Evolutionary conservation across 2,329 filamentous ascomycete genomes (phyloP), one percentile per base, ranked within the genome.

Genomic region (Hymenoscyphus albidus): DNA sequence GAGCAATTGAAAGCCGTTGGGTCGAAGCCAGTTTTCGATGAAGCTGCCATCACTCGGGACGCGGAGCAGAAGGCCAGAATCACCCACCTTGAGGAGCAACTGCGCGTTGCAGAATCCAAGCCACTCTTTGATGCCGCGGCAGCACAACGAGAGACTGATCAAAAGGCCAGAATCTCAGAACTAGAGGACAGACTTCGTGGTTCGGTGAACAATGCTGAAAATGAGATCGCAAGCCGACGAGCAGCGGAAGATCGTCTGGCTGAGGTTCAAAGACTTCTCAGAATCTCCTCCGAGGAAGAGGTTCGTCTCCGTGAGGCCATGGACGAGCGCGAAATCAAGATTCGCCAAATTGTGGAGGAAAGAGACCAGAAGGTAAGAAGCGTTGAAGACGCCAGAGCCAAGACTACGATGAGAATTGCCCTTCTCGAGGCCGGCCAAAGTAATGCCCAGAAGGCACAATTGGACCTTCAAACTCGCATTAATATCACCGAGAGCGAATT

Each of bases 261-360:
- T 5, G 89, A 93, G 73, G 82, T 88, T n/a, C 88, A 93, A 76
- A 83, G 87, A 62, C 82, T 89, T 27, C 81, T 92, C 32, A 84
- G 86, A 65, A 83, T 87, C 67, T 85, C 89, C 5, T 85, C 89
- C n/a, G 88, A 92, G 73, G 89, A 93, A 73, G 88, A 90, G 68
- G 83, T 83, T 68, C 84, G 88, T 62, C 83, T 93, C 5, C 82
- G 87, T 32, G 84, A 89, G 65, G 81, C 84, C 35, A 78, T 90
- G 64, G 87, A 91, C 40, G 88, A 93, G 72, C 87, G 85, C 70
- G 85, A 91, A 13, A 80, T 86, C 60, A 86, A 84, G 74, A 81
- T 91, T 62, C 86, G 84, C 85, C 83, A 88, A 64, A 82, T 85
- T 48, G 78, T 89, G 58, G 88, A 91, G 54, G 88, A 92, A 70